Conservation (phyloP, 2,329 filamentous ascomycete species). For the Trichophyton schoenleinii region DNA sequence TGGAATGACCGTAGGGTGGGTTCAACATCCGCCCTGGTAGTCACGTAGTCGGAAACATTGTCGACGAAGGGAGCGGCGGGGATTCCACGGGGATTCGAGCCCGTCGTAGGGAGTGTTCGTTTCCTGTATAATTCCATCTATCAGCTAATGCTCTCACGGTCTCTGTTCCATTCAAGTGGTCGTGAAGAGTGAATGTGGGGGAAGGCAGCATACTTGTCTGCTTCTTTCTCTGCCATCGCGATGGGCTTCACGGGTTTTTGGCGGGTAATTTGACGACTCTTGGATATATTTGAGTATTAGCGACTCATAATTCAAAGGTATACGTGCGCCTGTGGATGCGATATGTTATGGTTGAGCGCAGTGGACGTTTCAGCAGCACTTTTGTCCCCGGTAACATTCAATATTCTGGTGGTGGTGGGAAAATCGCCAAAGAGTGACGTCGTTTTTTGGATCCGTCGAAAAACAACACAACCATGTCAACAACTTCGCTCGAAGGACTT, state of each 20-base stretch:
- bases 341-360: neutral
- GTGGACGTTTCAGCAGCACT: neutral
- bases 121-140: neutral
- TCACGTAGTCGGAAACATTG: constrained; percentile 36
- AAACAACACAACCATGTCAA: neutral
- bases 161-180: neutral
- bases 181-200: neutral
- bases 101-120: neutral
- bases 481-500: neutral
- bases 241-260: neutral
- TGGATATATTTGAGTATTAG: neutral
- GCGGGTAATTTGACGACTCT: neutral
- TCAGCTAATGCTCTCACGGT: neutral
- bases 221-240: constrained; percentile 8
- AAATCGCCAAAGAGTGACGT: constrained; percentile 3
- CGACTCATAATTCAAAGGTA: neutral
- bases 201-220: constrained; percentile 10
- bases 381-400: neutral
- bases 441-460: neutral
- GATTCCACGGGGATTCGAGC: constrained; percentile 36
- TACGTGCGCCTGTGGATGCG: neutral
- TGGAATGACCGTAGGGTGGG: constrained; percentile 35
- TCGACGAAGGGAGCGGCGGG: constrained; percentile 36
- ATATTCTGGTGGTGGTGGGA: constrained; percentile 3
- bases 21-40: constrained; percentile 34